Conservation (phyloP, 495 filamentous ascomycete species). For the Cudoniella acicularis region DNA sequence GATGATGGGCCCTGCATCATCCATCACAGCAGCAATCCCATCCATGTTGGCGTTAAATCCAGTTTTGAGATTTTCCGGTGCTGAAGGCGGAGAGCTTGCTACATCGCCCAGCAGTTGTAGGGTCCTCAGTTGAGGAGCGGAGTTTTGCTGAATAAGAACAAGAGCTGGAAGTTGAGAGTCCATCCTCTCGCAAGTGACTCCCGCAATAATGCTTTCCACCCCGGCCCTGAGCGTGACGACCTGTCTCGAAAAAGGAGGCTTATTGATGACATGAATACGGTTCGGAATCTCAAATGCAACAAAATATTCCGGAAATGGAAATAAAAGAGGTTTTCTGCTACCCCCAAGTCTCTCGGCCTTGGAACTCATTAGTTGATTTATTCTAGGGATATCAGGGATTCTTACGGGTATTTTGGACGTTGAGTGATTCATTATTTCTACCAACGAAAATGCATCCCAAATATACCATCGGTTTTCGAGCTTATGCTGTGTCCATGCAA, state of each 20-base stretch:
- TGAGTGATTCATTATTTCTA: not conserved
- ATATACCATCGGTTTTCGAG: not conserved
- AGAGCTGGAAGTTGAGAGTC: not conserved
- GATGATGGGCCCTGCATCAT: not conserved
- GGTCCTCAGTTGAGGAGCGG: not conserved
- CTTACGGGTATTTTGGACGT: not conserved
- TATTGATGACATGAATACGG: slow-evolving; percentile 1
- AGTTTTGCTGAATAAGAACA: not conserved
- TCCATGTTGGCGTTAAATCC: not conserved
- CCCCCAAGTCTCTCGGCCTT: not conserved
- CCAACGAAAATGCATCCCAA: not conserved
- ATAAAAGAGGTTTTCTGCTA: not conserved
- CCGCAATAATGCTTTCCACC: not conserved
- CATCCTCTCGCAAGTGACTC: not conserved
- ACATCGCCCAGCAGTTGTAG: not conserved
- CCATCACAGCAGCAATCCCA: not conserved
- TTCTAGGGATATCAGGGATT: not conserved
- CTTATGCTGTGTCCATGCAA: not conserved
- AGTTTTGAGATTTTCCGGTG: not conserved
- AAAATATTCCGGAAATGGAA: slow-evolving; percentile 4
- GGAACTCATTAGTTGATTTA: not conserved
- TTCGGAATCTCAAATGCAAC: slow-evolving; percentile 8
- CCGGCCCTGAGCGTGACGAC: not conserved
- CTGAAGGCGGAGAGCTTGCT: not conserved
- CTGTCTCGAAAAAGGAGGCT: not conserved